Evolutionary conservation across 2,329 filamentous ascomycete species (phyloP).

Genomic region (Pyrenophora seminiperda): DNA sequence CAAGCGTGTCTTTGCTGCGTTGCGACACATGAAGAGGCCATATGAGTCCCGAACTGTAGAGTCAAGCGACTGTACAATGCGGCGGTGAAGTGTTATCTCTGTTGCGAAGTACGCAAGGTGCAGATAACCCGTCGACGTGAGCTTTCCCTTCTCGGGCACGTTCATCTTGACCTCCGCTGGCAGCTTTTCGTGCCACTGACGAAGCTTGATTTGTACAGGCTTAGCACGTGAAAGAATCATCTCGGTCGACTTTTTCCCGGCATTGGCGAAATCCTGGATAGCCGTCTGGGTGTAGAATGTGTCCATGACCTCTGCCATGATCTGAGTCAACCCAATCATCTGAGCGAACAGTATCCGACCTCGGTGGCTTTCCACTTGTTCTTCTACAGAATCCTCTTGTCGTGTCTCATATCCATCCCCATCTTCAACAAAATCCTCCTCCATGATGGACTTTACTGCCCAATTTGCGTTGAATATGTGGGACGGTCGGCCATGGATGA

Average conservation of each 20-base stretch:
- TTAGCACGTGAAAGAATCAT: slow-evolving; percentile 77
- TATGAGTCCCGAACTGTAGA: slow-evolving; percentile 69
- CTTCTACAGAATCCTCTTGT: slow-evolving; percentile 58
- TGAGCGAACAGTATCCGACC: slow-evolving; percentile 74
- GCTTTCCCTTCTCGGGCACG: slow-evolving; percentile 47
- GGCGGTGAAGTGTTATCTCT: slow-evolving; percentile 89
- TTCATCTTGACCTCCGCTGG: slow-evolving; percentile 70
- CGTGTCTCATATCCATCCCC: slow-evolving; percentile 58
- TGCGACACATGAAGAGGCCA: slow-evolving; percentile 88
- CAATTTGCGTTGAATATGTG: slow-evolving; percentile 74
- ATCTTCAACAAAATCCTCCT: slow-evolving; percentile 74
- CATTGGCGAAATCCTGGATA: slow-evolving; percentile 69
- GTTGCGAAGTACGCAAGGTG: slow-evolving; percentile 93
- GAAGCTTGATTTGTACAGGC: slow-evolving; percentile 79
- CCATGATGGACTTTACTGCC: slow-evolving; percentile 71
- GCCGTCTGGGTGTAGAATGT: slow-evolving; percentile 81
- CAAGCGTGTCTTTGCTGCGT: slow-evolving; percentile 88
- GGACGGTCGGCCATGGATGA: slow-evolving; percentile 84
- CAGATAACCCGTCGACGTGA: slow-evolving; percentile 65
- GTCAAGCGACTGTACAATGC: slow-evolving; percentile 81
- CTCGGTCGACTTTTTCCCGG: slow-evolving; percentile 72
- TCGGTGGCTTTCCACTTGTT: slow-evolving; percentile 65
- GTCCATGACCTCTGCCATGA: slow-evolving; percentile 79
- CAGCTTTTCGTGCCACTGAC: slow-evolving; percentile 79
- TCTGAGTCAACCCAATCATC: slow-evolving; percentile 75